phyloP scores from a whole-genome alignment of 2,329 filamentous ascomycete genomes.

The Daldinia sp. region DNA sequence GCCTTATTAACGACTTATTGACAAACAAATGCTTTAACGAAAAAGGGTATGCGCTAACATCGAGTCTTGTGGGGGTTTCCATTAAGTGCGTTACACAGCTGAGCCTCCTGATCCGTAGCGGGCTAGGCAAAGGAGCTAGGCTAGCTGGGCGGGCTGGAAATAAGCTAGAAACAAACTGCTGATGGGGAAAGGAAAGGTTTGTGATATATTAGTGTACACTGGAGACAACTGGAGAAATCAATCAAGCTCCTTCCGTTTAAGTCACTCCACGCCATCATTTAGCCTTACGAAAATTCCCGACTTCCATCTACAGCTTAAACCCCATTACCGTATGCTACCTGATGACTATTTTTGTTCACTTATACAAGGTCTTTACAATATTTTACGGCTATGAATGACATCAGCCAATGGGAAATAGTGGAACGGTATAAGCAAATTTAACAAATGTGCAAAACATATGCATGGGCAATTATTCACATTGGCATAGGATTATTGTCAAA shows the following conservation, averaged over 20 bases:
- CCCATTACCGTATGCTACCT: neutral
- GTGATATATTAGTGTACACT: neutral
- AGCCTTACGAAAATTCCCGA: neutral
- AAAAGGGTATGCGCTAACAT: conserved; percentile 3
- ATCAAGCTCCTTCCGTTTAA: conserved; percentile 2
- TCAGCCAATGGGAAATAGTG: neutral
- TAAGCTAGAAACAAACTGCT: neutral
- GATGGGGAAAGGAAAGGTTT: neutral
- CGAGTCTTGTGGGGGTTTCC: conserved; percentile 1
- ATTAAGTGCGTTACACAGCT: conserved; percentile 4
- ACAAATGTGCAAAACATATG: conserved; percentile 3
- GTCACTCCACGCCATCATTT: neutral
- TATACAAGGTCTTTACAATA: neutral
- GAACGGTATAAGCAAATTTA: neutral
- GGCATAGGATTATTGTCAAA: neutral
- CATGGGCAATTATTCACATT: neutral
- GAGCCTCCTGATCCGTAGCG: conserved; percentile 3
- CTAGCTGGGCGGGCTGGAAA: neutral
- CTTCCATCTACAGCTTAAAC: conserved; percentile 9
- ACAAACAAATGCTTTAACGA: neutral
- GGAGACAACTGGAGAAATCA: neutral
- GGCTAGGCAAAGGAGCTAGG: neutral
- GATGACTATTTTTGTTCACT: neutral
- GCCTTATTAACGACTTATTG: neutral
- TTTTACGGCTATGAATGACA: neutral